Percentiles rank a stretch among this genome's conserved stretches.
Conservation (phyloP, 2,329 filamentous ascomycete genomes). For the Diplodia corticola region DNA sequence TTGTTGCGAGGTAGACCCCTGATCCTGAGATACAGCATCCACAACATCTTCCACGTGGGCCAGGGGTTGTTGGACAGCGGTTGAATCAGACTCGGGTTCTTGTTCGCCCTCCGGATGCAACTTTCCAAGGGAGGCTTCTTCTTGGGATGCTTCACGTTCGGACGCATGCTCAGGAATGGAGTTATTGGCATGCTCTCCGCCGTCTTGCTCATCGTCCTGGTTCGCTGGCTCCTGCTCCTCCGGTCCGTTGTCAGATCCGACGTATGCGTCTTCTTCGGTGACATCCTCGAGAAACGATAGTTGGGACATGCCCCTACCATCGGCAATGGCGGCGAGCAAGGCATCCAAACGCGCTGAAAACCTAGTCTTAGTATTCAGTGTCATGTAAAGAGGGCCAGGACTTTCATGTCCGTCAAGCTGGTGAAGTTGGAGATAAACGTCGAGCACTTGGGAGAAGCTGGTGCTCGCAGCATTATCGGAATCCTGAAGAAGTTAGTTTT, state of each 20-base stretch:
- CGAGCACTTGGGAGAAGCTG: conserved; percentile 52
- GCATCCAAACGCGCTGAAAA: conserved; percentile 55
- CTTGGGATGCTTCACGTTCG: neutral
- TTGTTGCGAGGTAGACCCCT: neutral
- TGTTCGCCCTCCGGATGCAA: neutral
- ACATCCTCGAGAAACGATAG: conserved; percentile 38
- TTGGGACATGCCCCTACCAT: conserved; percentile 59
- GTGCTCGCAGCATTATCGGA: conserved; percentile 52
- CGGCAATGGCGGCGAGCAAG: conserved; percentile 54
- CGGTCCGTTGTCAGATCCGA: conserved; percentile 17
- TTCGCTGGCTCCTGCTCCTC: neutral
- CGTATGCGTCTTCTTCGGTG: conserved; percentile 26
- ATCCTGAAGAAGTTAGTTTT: conserved; percentile 46
- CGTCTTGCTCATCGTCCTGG: neutral
- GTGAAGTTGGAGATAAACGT: conserved; percentile 60
- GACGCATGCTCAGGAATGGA: neutral
- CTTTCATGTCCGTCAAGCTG: conserved; percentile 58
- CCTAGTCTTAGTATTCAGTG: conserved; percentile 55
- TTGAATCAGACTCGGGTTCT: neutral
- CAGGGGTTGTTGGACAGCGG: neutral
- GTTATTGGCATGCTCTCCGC: neutral
- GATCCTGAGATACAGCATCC: neutral
- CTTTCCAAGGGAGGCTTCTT: neutral
- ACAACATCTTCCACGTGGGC: neutral
- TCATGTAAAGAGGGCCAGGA: conserved; percentile 59